Conservation (phyloP, 495 filamentous ascomycete species). For the Elasticomyces elasticus region DNA sequence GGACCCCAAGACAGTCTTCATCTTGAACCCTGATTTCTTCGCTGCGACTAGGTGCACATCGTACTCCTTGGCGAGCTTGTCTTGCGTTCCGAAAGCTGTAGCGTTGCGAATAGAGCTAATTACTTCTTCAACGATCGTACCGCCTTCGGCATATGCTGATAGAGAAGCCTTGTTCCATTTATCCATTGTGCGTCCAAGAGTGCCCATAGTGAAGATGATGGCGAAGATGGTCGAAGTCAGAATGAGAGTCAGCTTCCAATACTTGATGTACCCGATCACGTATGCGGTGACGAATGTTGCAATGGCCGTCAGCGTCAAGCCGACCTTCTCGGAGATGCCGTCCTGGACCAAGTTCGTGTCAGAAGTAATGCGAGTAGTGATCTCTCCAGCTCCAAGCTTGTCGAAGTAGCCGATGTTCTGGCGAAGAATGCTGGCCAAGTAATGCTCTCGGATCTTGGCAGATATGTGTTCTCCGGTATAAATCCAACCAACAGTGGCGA, state of each 20-base stretch:
- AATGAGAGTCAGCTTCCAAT: constrained; percentile 76
- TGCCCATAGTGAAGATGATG: constrained; percentile 64
- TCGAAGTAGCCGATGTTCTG: constrained; percentile 94
- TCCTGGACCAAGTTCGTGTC: constrained; percentile 86
- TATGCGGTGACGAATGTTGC: constrained; percentile 83
- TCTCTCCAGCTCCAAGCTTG: constrained; percentile 81
- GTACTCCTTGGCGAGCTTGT: constrained; percentile 77
- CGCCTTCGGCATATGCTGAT: constrained; percentile 69
- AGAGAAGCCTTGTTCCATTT: constrained; percentile 70
- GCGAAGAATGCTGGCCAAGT: constrained; percentile 70
- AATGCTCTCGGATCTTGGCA: constrained; percentile 73
- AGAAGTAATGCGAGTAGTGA: constrained; percentile 83
- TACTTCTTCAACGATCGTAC: constrained; percentile 87
- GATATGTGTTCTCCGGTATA: constrained; percentile 87
- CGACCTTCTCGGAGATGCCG: constrained; percentile 79
- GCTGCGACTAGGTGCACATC: constrained; percentile 61
- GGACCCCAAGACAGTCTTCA: constrained; percentile 55
- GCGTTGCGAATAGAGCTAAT: constrained; percentile 88
- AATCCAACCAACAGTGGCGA: constrained; percentile 80
- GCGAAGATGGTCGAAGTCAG: constrained; percentile 67
- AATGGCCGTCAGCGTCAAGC: constrained; percentile 60
- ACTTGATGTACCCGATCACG: constrained; percentile 75
- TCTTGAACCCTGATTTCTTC: constrained; percentile 65
- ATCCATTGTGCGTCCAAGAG: constrained; percentile 60
- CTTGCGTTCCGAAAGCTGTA: constrained; percentile 86